Base-by-base conservation (phyloP, 257 asterid species). In the Capsicum baccatum region DNA sequence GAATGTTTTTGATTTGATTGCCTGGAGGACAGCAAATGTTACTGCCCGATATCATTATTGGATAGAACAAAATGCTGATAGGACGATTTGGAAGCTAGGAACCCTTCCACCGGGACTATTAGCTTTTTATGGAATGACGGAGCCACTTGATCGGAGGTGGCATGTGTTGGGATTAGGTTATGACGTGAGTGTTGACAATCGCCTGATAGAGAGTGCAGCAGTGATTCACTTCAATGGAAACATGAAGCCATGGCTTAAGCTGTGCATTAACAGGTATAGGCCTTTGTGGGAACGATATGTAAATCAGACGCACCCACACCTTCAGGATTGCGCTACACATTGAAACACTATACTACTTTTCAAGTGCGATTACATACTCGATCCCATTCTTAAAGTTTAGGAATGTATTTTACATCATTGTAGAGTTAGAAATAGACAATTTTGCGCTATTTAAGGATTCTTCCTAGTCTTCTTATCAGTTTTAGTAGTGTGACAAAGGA, bases 61-160 rank as follows among this genome's bases (percentile, higher is more conserved):
- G 99, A 94, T 87, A 83, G 93, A 89, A 63, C 91, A 87, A 55
- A 95, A 94, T 80, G 85, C 37, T 0, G 93, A 94, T 78, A 85
- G 87, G 82, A 90, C 91, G 63, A 89, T 95, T 59, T 95, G 99
- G 99, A 92, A 93, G 89, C 92, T 93, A 11, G 99, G 97, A 9
- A 94, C 95, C 44, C 97, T 93, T 55, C 99, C 99, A 69, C 97
- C 97, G 4, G 99, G 93, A 47, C 96, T 95, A 42, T 84, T 95
- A 82, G 91, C 97, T 48, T 94, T 95, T 84, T 94, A 94, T 42
- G 99, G 99, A 60, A 84, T 88, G 88, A 95, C 94, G 0, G 97
- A 95, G 89, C 97, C 97, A 9, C 94, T 95, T 84, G 99, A 95
- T 69, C 88, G 95, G 89, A 89, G 97, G 88, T 95, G 99, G 99